Base-by-base conservation (phyloP, 352 stramenopile genomes). In the Lagenidium giganteum region DNA sequence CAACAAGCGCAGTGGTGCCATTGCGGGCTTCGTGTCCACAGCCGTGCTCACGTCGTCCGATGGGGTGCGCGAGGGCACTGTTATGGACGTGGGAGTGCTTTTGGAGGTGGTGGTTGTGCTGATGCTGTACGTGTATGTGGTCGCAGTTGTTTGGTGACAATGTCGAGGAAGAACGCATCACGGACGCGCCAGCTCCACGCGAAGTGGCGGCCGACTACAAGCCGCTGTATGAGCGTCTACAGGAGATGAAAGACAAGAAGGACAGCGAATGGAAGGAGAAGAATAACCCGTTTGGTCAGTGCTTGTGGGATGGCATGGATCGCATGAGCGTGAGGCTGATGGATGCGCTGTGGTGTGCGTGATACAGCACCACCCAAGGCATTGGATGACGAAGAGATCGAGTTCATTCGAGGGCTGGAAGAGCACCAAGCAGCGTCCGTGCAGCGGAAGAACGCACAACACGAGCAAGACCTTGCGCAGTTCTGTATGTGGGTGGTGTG, bases 251-350 rank as follows among this genome's bases (percentile, higher is more conserved):
- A 18, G 74, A 91, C 22, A 46, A 83, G 43, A 89, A 91, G 18
- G 79, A 94, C 33, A 77, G 69, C 24, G 82, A 92, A n/a, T 94
- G 82, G 82, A 89, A 89, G 50, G 74, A 91, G 49, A 92, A 94
- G 58, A 81, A 94, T 54, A 94, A 94, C 34, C 79, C 82, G 16
- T 94, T 92, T 46, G 82, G 82, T 92, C 36, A 3, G 46, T 28
- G 24, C 6, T 40, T 17, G n/a, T 47, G 21, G 12, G 11, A 28
- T 26, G 17, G 36, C 6, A 35, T 14, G n/a, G n/a, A n/a, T 9
- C 35, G n/a, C 16, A 14, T 9, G 16, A 41, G 17, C 9, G 9
- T 9, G 16, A 13, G 22, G 35, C 35, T 32, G 22, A 30, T 13
- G 11, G 35, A 41, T 8, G 18, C 28, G 12, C 17, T 47, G 18